phyloP scores from a whole-genome alignment of 1,284 basidiomycete genomes.

The Ustilago shanxiensis region DNA sequence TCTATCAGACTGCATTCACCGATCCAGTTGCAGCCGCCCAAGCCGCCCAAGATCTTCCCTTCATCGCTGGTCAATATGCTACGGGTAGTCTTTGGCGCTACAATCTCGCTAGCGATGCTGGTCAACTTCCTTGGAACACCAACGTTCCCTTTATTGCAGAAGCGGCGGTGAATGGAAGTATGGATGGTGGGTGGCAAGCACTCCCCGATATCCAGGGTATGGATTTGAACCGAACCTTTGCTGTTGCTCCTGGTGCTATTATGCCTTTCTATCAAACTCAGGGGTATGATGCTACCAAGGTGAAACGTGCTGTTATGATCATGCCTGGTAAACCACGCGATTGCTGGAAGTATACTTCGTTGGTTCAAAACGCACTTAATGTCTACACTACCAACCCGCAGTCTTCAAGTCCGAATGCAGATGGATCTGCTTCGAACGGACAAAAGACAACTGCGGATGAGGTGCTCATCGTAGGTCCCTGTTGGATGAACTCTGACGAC shows the following conservation, averaged over 20 bases:
- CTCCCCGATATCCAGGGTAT: conserved; percentile 56
- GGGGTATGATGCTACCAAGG: conserved; percentile 42
- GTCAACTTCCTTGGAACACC: conserved; percentile 60
- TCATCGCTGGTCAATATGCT: conserved; percentile 41
- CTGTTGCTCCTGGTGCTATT: conserved; percentile 31
- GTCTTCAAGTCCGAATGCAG: conserved; percentile 15
- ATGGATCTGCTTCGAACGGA: conserved; percentile 7
- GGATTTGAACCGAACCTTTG: conserved; percentile 55
- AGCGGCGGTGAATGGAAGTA: conserved; percentile 46
- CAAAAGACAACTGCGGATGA: conserved; percentile 20
- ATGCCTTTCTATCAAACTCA: conserved; percentile 61
- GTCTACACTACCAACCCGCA: conserved; percentile 42
- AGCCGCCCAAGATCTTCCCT: conserved; percentile 46
- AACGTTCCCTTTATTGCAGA: conserved; percentile 42
- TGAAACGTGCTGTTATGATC: conserved; percentile 65
- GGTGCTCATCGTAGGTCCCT: conserved; percentile 60
- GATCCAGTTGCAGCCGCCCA: conserved; percentile 63
- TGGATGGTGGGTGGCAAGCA: conserved; percentile 71
- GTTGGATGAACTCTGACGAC: conserved; percentile 61
- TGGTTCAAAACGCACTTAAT: conserved; percentile 56
- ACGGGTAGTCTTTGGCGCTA: conserved; percentile 27
- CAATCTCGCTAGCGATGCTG: conserved; percentile 37
- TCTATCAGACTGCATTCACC: conserved; percentile 43
- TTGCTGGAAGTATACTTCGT: conserved; percentile 64
- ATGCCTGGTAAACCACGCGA: conserved; percentile 65